Evolutionary conservation across 2,329 filamentous ascomycete species (phyloP).

Genomic region (Diaporthe batatas): DNA sequence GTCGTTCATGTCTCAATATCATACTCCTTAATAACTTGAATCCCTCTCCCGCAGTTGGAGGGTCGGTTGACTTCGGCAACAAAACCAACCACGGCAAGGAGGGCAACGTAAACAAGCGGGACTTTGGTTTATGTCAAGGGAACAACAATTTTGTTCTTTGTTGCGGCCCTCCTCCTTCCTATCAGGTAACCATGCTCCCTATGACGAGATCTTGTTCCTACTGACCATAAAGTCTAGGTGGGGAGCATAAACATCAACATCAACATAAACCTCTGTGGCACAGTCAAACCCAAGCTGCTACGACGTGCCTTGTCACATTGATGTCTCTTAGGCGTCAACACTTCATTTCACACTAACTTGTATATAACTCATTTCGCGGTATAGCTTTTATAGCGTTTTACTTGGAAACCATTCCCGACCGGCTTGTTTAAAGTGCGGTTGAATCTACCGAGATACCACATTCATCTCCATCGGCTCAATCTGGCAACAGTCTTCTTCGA

Average conservation of each 20-base stretch:
- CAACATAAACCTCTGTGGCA: conserved; percentile 21
- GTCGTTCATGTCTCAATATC: no score
- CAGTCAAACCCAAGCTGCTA: conserved; percentile 1
- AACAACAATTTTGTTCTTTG: conserved; percentile 11
- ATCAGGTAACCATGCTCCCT: not conserved
- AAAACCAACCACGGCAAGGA: conserved; percentile 13
- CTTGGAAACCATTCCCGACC: no score
- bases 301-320: not conserved
- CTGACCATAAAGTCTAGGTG: not conserved
- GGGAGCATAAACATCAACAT: conserved; percentile 16
- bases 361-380: not conserved
- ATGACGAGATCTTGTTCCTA: not conserved
- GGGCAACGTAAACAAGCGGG: not conserved
- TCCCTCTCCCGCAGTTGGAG: not conserved
- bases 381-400: no score
- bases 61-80: conserved; percentile 1
- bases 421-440: no score
- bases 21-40: not conserved
- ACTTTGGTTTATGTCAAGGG: conserved; percentile 9
- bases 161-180: not conserved
- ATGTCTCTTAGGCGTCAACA: not conserved
- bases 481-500: no score
- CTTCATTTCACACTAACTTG: not conserved
- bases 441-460: no score
- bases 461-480: no score